Evolutionary conservation across 139 green algal genomes (phyloP).

Genomic region (Raphidocelis subcapitata): DNA sequence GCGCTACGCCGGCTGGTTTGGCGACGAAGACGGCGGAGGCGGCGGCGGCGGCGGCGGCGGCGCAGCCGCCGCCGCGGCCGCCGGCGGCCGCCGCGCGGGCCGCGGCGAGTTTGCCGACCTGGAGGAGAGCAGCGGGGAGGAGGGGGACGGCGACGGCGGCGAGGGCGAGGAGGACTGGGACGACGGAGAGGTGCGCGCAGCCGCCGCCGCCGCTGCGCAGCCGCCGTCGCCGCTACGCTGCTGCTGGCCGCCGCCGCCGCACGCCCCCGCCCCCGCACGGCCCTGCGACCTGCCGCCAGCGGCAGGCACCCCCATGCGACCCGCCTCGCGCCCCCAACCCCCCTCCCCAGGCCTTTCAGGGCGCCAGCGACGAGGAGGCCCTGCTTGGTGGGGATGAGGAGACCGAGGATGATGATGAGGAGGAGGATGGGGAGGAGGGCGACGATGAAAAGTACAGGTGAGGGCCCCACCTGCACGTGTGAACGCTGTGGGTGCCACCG

Average conservation of each 20-base stretch:
- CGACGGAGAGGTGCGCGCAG: too few relatives aligned
- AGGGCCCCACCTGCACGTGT: neutral
- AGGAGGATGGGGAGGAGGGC: neutral
- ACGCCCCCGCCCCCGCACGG: too few relatives aligned
- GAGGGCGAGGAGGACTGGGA: neutral
- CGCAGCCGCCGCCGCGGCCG: slow-evolving; percentile 37
- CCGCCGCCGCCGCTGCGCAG: too few relatives aligned
- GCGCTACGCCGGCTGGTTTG: slow-evolving; percentile 74
- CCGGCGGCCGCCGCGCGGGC: neutral
- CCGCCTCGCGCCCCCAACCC: too few relatives aligned
- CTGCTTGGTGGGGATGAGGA: slow-evolving; percentile 12
- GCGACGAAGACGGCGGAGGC: slow-evolving; percentile 38
- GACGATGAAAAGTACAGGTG: slow-evolving; percentile 34
- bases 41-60: slow-evolving; percentile 33
- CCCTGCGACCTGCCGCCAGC: too few relatives aligned
- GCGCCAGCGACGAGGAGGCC: slow-evolving; percentile 10
- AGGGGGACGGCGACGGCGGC: neutral
- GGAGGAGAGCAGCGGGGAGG: slow-evolving; percentile 10
- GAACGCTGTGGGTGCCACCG: too few relatives aligned
- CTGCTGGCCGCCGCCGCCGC: too few relatives aligned
- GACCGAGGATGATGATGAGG: slow-evolving; percentile 16
- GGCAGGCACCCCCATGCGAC: too few relatives aligned
- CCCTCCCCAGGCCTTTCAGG: too few relatives aligned
- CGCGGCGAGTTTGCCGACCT: slow-evolving; percentile 38
- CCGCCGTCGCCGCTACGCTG: too few relatives aligned